Evolutionary conservation across 371 early-diverging fungal species (phyloP).

Genomic region (Apophysomyces variabilis): DNA sequence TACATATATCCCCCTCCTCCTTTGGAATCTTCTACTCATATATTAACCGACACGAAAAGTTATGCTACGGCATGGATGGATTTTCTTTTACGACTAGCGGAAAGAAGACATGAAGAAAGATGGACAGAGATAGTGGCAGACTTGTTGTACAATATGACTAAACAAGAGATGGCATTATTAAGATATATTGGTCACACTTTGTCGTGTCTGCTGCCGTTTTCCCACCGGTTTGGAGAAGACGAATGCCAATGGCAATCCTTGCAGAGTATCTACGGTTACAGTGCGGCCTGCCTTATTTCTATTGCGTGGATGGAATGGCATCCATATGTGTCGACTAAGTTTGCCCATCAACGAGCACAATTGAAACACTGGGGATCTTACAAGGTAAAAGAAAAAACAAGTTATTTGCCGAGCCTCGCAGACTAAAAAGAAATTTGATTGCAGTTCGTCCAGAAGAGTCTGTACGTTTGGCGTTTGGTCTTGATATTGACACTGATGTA

Average conservation of each 20-base stretch:
- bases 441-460: constrained; percentile 14
- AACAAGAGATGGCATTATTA: neutral
- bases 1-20: neutral
- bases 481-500: constrained; percentile 6
- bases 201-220: neutral
- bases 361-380: constrained; percentile 16
- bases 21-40: neutral
- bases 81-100: neutral
- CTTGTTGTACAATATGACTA: neutral
- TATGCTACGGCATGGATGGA: neutral
- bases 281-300: neutral
- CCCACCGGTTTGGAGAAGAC: neutral
- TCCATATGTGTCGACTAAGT: constrained; percentile 15
- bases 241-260: constrained; percentile 14
- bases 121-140: neutral
- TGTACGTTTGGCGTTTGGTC: constrained; percentile 13
- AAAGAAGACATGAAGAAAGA: neutral
- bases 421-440: too few species aligned
- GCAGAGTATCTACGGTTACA: neutral
- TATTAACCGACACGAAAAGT: neutral
- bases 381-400: constrained; percentile 9
- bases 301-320: constrained; percentile 25
- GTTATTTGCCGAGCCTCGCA: too few species aligned
- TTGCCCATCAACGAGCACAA: constrained; percentile 10
- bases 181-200: neutral